Base-by-base conservation (phyloP, 306 rosid genomes). In the Ziziphus jujuba region DNA sequence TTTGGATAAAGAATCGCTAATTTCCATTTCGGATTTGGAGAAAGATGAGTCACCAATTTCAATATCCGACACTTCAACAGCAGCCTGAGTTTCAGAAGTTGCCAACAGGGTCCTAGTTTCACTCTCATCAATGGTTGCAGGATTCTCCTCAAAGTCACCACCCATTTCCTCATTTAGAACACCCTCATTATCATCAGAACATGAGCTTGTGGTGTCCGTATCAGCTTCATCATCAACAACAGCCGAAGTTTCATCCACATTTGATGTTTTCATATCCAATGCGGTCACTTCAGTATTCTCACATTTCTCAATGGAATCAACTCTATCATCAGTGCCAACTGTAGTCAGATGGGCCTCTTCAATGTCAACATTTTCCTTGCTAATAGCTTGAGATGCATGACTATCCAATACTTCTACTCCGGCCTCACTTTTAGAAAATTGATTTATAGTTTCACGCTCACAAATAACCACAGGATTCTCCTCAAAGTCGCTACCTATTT, bases 261-360 rank as follows among this genome's bases (percentile, higher is more conserved):
- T 6, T 9, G 35, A 50, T 17, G 9, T 49, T 24, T 17, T 7
- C 13, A 9, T 31, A 17, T 47, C 7, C 20, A 47, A 65, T n/a
- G 38, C 33, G 12, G 34, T 2, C n/a, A 25, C 54, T 16, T 11
- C 63, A 47, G 38, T 35, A 45, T 19, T 59, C 61, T 19, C 22
- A 51, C 43, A 63, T 63, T 61, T 20, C 55, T 50, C 22, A 14
- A 57, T 52, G 73, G 54, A 61, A 64, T 76, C 77, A 31, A 54
- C 56, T 38, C 53, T 25, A 16, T 49, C 34, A 53, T 31, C 56
- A 59, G 47, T 56, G 57, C 67, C 79, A 80, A 56, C 85, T 79
- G 78, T 73, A 77, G 87, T 77, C 75, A 70, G 79, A 73, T 65
- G 74, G 78, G 82, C 77, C 81, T 79, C 83, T 74, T 76, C 84